A percentile compares a stretch with the other conserved stretches of the same genome.
Evolutionary conservation across 345 rosid genomes (phyloP).

Genomic region (Adansonia digitata): DNA sequence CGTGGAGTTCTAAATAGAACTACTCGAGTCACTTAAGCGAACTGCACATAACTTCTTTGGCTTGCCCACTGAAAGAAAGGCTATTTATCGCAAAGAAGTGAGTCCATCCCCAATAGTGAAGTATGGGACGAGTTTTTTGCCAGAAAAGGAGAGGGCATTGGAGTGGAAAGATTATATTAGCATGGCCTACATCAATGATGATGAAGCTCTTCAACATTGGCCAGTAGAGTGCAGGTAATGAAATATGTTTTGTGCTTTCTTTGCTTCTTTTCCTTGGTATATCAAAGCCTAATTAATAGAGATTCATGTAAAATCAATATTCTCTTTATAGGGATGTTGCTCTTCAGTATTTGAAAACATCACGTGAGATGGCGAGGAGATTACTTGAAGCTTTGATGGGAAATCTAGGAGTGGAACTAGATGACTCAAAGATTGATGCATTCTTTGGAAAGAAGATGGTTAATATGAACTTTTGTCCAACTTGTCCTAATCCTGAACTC

Average conservation of each 20-base stretch:
- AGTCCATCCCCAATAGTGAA: conserved; percentile 51
- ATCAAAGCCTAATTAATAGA: background rate
- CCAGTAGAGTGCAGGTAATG: conserved; percentile 45
- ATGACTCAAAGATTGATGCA: conserved; percentile 35
- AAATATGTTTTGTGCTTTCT: background rate
- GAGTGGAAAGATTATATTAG: conserved; percentile 62
- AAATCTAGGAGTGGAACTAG: conserved; percentile 36
- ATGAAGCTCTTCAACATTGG: conserved; percentile 54
- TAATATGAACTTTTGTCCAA: conserved; percentile 57
- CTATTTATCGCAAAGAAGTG: conserved; percentile 35
- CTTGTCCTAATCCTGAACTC: conserved; percentile 50
- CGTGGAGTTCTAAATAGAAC: conserved; percentile 38
- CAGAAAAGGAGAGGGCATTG: conserved; percentile 52
- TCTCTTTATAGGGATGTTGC: conserved; percentile 32
- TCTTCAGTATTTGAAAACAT: conserved; percentile 38
- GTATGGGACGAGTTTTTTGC: conserved; percentile 53
- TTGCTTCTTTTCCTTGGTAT: background rate
- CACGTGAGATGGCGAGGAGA: conserved; percentile 35
- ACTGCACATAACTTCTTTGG: conserved; percentile 45
- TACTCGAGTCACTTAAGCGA: conserved; percentile 38
- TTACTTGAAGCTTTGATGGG: conserved; percentile 34
- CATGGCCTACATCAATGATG: conserved; percentile 45
- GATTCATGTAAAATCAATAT: background rate
- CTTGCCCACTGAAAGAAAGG: conserved; percentile 37
- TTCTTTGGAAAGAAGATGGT: conserved; percentile 40